Evolutionary conservation across 768 basidiomycete genomes (phyloP).

Genomic region (Leccinellum albellum): DNA sequence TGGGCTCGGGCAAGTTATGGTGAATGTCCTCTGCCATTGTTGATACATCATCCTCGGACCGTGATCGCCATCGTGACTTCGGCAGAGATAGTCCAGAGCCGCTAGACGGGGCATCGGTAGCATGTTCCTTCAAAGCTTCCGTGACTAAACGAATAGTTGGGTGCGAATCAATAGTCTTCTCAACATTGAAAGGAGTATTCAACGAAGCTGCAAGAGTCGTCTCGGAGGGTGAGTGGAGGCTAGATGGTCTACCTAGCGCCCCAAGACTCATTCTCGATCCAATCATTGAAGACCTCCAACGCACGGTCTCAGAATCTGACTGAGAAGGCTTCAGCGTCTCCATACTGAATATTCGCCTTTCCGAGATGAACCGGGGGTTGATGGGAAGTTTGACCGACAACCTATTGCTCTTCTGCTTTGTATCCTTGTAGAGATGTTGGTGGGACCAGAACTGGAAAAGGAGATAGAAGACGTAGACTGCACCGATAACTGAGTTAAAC

Average conservation of each 20-base stretch:
- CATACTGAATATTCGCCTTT: slow-evolving; percentile 27
- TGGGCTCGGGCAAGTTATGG: slow-evolving; percentile 9
- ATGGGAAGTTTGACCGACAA: slow-evolving; percentile 33
- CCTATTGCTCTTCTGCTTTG: slow-evolving; percentile 42
- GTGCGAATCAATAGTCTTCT: slow-evolving; percentile 9
- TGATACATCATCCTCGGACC: slow-evolving; percentile 13
- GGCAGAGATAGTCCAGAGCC: slow-evolving; percentile 8
- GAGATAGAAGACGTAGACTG: slow-evolving; percentile 50
- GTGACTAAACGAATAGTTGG: slow-evolving; percentile 27
- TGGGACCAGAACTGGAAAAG: slow-evolving; percentile 59
- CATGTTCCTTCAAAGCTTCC: slow-evolving; percentile 4
- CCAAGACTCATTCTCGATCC: slow-evolving; percentile 11
- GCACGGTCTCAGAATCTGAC: slow-evolving; percentile 19
- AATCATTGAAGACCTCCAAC: slow-evolving; percentile 10
- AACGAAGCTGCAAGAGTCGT: slow-evolving; percentile 19
- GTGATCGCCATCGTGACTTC: slow-evolving; percentile 10
- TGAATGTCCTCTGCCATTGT: neutral
- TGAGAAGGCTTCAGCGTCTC: slow-evolving; percentile 13
- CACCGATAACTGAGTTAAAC: neutral
- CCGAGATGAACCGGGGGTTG: slow-evolving; percentile 25
- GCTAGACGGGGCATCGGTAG: neutral
- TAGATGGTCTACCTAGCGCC: slow-evolving; percentile 6
- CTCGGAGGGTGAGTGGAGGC: slow-evolving; percentile 26
- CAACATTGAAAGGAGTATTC: neutral
- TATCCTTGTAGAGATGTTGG: slow-evolving; percentile 47